Percentiles rank a stretch among this genome's conserved stretches.
These are phyloP conservation scores for Marasmius oreades DNA, from an alignment of 1,284 basidiomycete genomes.

Conservation along the genomic window DNA sequence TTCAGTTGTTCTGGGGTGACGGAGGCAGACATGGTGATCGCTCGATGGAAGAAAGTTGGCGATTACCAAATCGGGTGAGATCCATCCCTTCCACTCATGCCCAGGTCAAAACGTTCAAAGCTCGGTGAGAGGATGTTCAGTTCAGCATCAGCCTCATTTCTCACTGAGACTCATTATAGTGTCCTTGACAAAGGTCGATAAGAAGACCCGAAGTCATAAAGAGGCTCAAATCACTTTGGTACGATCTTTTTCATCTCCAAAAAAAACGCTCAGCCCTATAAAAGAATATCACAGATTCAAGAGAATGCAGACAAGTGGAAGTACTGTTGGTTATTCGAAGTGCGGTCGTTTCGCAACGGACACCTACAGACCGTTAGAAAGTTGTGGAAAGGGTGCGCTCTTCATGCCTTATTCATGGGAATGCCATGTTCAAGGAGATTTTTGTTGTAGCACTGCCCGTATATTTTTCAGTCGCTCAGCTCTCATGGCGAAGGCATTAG, in stretches of 20 bases:
- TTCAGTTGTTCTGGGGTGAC: constrained; percentile 41
- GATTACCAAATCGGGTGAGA: neutral
- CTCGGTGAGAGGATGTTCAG: constrained; percentile 49
- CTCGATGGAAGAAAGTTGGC: constrained; percentile 1
- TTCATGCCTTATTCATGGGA: constrained; percentile 10
- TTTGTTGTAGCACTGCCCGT: constrained; percentile 64
- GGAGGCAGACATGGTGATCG: constrained; percentile 15
- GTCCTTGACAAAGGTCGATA: constrained; percentile 74
- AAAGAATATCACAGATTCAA: constrained; percentile 54
- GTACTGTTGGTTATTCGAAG: constrained; percentile 94
- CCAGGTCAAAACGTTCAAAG: constrained; percentile 85
- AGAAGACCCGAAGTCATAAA: constrained; percentile 86
- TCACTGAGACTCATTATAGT: constrained; percentile 38
- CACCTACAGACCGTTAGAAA: constrained; percentile 92
- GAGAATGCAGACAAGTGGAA: constrained; percentile 81
- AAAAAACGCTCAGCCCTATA: neutral
- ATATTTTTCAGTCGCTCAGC: constrained; percentile 93
- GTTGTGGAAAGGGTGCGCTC: constrained; percentile 87
- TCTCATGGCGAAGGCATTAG: constrained; percentile 96
- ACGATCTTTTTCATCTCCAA: constrained; percentile 20
- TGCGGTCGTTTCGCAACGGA: constrained; percentile 93
- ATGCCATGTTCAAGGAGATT: constrained; percentile 6
- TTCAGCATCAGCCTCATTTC: constrained; percentile 8
- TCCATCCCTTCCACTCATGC: constrained; percentile 50
- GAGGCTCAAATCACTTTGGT: constrained; percentile 81